A percentile compares a stretch with the other conserved stretches of the same genome.
These are phyloP conservation scores for Delonix regia DNA, from an alignment of 306 rosid species.

Conservation along the genomic window DNA sequence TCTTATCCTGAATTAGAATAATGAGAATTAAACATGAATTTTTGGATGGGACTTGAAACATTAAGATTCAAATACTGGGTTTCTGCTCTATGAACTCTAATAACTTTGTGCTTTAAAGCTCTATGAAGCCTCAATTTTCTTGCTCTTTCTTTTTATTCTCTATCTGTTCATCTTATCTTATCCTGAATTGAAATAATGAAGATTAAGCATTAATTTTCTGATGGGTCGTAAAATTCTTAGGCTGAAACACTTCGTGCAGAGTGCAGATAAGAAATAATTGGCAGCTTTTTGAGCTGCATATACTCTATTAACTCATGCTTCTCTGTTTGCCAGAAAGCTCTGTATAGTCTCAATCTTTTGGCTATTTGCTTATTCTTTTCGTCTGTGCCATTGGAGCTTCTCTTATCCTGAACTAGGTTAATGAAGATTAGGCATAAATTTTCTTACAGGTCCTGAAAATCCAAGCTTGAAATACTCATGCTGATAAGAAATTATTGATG, in stretches of 20 bases:
- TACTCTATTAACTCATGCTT: not conserved
- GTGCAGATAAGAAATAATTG: no score
- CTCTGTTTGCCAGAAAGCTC: not conserved
- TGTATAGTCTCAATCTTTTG: not conserved
- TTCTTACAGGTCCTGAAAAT: not conserved
- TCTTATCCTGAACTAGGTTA: not conserved
- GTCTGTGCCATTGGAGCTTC: not conserved
- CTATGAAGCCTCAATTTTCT: not conserved
- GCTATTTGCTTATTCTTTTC: slow-evolving; percentile 26
- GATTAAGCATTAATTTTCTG: not conserved
- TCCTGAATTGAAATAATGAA: not conserved
- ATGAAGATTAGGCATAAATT: not conserved
- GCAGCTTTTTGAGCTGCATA: not conserved
- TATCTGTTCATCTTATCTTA: not conserved
- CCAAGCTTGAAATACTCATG: not conserved
- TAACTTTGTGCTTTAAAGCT: not conserved
- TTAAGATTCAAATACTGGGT: not conserved
- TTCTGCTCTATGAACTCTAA: not conserved
- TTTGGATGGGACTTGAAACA: no score
- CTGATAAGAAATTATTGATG: slow-evolving; percentile 4
- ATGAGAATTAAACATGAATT: not conserved
- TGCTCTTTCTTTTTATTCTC: not conserved
- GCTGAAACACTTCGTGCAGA: no score
- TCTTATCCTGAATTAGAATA: not conserved
- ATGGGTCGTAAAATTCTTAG: not conserved